Evolutionary conservation across 306 rosid genomes (phyloP).

Genomic region (Dalbergia cochinchinensis): DNA sequence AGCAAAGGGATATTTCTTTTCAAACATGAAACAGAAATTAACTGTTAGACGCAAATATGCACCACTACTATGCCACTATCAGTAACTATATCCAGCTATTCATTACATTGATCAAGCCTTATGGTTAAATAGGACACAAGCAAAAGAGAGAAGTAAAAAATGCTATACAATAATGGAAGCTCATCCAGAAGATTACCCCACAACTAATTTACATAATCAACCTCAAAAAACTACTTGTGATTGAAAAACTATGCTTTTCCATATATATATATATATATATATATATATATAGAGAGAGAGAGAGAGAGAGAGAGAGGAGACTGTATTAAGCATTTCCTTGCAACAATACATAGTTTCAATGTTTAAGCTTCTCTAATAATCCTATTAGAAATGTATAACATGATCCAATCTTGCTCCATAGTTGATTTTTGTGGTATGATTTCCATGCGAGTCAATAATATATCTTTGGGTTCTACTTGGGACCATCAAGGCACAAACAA

Average conservation of each 20-base stretch:
- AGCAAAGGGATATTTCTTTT: conserved; percentile 13
- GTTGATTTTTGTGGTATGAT: conserved; percentile 7
- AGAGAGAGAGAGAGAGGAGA: no score
- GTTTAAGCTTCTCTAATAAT: conserved; percentile 24
- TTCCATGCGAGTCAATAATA: not conserved
- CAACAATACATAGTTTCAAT: conserved; percentile 1
- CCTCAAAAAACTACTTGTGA: not conserved
- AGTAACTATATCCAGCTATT: conserved; percentile 17
- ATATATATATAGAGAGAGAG: no score
- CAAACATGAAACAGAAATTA: not conserved
- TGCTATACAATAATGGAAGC: not conserved
- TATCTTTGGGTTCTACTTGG: conserved; percentile 30
- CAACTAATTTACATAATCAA: no score
- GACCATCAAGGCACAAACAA: not conserved
- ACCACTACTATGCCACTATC: not conserved
- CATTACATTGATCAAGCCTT: conserved; percentile 24
- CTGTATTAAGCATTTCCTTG: not conserved
- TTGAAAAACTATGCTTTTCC: not conserved
- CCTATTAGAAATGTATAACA: not conserved
- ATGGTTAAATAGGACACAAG: conserved; percentile 20
- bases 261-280: no score
- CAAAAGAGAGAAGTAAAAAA: not conserved
- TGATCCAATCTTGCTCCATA: not conserved
- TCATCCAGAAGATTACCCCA: not conserved
- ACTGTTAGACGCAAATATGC: conserved; percentile 20